phyloP scores from a whole-genome alignment of 257 asterid genomes.

The Schizonepeta tenuifolia region DNA sequence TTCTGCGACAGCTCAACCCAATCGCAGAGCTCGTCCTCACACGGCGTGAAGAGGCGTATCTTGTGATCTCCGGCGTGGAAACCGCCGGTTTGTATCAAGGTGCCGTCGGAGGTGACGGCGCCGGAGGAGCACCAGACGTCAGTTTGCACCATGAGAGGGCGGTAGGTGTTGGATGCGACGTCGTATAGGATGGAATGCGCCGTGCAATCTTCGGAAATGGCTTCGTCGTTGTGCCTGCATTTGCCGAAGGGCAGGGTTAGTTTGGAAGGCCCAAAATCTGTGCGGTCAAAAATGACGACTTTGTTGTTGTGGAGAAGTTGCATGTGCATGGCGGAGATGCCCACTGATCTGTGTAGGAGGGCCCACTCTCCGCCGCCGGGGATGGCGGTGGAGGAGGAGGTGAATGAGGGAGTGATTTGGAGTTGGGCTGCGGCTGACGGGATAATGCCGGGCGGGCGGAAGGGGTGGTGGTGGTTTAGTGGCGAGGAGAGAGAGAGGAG shows the following conservation, averaged over 20 bases:
- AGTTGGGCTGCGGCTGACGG: constrained; percentile 16
- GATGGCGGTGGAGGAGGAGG: constrained; percentile 4
- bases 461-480: constrained; percentile 4
- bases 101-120: constrained; percentile 58
- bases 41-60: constrained; percentile 60
- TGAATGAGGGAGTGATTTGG: background rate
- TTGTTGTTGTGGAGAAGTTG: constrained; percentile 77
- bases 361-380: constrained; percentile 59
- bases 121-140: constrained; percentile 98
- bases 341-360: constrained; percentile 56
- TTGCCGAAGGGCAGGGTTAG: constrained; percentile 56
- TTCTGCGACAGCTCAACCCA: constrained; percentile 67
- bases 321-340: constrained; percentile 97
- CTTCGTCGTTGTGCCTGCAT: constrained; percentile 64
- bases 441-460: background rate
- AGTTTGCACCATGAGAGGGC: constrained; percentile 77
- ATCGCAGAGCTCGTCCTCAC: constrained; percentile 59
- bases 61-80: constrained; percentile 64
- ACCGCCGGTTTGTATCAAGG: constrained; percentile 79
- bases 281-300: constrained; percentile 79
- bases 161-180: constrained; percentile 58
- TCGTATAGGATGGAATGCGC: constrained; percentile 85
- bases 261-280: constrained; percentile 77
- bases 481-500: constrained; percentile 21
- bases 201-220: constrained; percentile 55